phyloP scores from a whole-genome alignment of 148 eudicot species.

The Persicaria maculosa region DNA sequence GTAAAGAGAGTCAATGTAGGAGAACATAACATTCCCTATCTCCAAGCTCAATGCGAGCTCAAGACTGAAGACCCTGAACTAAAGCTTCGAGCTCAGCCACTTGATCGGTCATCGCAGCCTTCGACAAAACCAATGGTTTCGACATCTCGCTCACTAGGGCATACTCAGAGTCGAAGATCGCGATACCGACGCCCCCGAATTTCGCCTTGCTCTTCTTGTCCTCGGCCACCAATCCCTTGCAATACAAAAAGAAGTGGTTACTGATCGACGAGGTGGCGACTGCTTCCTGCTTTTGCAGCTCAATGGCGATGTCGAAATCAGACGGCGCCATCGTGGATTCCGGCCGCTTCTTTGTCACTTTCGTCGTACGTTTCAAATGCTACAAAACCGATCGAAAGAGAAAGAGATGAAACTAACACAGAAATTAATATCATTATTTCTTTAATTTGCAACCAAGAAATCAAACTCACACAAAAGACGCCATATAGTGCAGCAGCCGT shows the following conservation, averaged over 20 bases:
- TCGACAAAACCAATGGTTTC: neutral
- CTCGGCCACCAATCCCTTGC: constrained; percentile 5
- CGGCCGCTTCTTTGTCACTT: too few species aligned
- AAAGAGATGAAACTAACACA: too few species aligned
- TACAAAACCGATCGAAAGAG: too few species aligned
- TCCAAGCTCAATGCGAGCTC: neutral
- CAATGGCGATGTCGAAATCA: too few species aligned
- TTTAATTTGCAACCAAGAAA: too few species aligned
- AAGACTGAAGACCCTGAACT: neutral
- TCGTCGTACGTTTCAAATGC: too few species aligned
- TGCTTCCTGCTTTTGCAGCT: too few species aligned
- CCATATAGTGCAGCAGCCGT: too few species aligned
- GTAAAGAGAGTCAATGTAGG: constrained; percentile 1
- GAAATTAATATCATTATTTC: too few species aligned
- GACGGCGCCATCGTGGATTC: too few species aligned
- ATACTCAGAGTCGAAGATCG: neutral
- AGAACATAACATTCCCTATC: neutral
- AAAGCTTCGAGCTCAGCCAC: neutral
- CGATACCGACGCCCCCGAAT: neutral
- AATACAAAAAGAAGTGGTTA: neutral
- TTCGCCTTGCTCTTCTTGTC: neutral
- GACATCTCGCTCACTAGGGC: constrained; percentile 1
- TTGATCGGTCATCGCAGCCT: neutral
- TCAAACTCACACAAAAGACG: too few species aligned
- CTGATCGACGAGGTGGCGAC: too few species aligned